Evolutionary conservation across 2,329 filamentous ascomycete genomes (phyloP).

Genomic region (Fusarium papillatum): DNA sequence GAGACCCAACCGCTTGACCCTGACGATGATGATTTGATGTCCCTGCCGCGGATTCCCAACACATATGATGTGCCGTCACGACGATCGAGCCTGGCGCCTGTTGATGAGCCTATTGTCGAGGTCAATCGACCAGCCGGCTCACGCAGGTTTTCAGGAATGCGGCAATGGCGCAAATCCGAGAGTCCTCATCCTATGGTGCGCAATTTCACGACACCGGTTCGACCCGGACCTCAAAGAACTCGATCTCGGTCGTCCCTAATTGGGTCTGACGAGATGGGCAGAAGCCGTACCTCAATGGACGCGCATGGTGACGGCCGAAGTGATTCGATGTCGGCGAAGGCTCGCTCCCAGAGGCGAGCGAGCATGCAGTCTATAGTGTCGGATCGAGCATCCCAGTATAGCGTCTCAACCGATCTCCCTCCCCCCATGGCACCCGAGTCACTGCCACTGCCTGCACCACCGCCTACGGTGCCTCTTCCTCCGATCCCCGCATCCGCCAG

Average conservation of each 20-base stretch:
- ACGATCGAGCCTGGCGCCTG: slow-evolving; percentile 40
- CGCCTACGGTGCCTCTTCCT: slow-evolving; percentile 48
- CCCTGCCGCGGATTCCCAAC: slow-evolving; percentile 26
- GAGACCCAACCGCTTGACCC: slow-evolving; percentile 28
- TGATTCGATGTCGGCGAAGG: slow-evolving; percentile 35
- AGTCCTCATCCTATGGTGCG: slow-evolving; percentile 21
- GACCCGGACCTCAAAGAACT: slow-evolving; percentile 31
- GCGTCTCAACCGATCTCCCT: slow-evolving; percentile 40
- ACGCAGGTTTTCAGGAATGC: slow-evolving; percentile 48
- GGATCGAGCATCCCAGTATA: slow-evolving; percentile 41
- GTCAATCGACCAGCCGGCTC: slow-evolving; percentile 38
- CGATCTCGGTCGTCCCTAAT: slow-evolving; percentile 38
- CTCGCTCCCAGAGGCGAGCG: slow-evolving; percentile 42
- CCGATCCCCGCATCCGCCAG: slow-evolving; percentile 46
- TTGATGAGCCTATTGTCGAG: slow-evolving; percentile 31
- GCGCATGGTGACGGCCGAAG: slow-evolving; percentile 40
- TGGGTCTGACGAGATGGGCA: slow-evolving; percentile 29
- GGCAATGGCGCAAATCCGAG: slow-evolving; percentile 46
- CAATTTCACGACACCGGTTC: slow-evolving; percentile 26
- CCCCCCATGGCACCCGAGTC: slow-evolving; percentile 39
- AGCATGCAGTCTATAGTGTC: slow-evolving; percentile 47
- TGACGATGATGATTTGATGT: slow-evolving; percentile 27
- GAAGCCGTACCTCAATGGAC: slow-evolving; percentile 52
- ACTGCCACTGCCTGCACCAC: slow-evolving; percentile 44
- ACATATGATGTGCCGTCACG: slow-evolving; percentile 35